Percentiles rank a stretch among this genome's conserved stretches.
Evolutionary conservation across 192 early-diverging fungal species (phyloP).

Genomic region (Gaertneriomyces sp.): DNA sequence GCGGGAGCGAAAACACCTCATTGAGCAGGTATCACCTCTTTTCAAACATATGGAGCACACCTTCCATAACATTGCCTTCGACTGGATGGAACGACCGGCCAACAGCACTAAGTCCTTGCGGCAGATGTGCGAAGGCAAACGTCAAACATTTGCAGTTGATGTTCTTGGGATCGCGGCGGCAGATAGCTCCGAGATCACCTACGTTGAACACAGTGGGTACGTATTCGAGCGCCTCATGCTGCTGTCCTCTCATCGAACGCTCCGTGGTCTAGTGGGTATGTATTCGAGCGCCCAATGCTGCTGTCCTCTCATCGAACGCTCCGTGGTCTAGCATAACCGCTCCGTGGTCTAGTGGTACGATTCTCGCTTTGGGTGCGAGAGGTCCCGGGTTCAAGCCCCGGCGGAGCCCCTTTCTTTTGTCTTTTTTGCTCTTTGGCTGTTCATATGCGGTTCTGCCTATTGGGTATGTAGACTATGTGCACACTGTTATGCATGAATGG

Average conservation of each 20-base stretch:
- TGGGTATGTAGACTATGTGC: too few relatives aligned
- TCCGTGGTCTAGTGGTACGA: conserved; percentile 28
- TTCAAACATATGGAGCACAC: conserved; percentile 1
- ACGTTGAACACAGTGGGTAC: conserved; percentile 5
- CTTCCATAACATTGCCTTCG: background rate
- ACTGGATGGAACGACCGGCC: background rate
- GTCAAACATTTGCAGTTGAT: background rate
- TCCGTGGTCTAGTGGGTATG: too few relatives aligned
- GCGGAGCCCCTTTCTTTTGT: conserved; percentile 5
- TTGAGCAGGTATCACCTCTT: background rate
- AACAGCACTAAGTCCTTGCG: background rate
- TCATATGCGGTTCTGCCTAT: too few relatives aligned
- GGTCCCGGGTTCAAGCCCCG: conserved; percentile 29
- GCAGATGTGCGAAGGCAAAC: too few relatives aligned
- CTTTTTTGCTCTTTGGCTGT: background rate
- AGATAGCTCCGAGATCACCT: conserved; percentile 1
- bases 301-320: too few relatives aligned
- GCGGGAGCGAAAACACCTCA: background rate
- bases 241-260: too few relatives aligned
- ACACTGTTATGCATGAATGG: too few relatives aligned
- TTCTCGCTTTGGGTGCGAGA: conserved; percentile 28
- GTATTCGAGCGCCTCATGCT: too few relatives aligned
- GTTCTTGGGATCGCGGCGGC: conserved; percentile 1
- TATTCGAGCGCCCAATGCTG: too few relatives aligned
- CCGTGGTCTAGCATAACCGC: background rate